Evolutionary conservation across 345 rosid genomes (phyloP).

Genomic region (Murraya paniculata): DNA sequence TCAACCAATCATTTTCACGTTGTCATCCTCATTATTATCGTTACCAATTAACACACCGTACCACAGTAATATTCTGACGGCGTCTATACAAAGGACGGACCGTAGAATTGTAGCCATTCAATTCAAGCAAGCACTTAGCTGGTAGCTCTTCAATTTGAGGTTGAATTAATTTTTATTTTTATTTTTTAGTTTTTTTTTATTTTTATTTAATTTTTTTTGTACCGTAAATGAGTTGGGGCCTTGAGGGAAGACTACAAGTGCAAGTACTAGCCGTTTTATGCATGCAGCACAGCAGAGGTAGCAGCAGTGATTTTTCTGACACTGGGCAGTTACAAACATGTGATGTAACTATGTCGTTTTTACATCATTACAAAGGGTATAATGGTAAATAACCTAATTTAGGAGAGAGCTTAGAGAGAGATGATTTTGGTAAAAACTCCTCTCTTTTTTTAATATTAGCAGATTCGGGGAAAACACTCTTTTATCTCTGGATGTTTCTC

Average conservation of each 20-base stretch:
- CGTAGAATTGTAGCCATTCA: not conserved
- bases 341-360: conserved; percentile 30
- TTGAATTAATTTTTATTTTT: not conserved
- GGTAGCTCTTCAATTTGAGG: not conserved
- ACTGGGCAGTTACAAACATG: conserved; percentile 21
- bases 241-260: conserved; percentile 22
- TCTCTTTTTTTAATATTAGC: too few relatives aligned
- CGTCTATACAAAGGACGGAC: not conserved
- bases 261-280: conserved; percentile 18
- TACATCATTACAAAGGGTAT: not conserved
- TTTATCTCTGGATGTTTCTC: too few relatives aligned
- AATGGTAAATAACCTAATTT: not conserved
- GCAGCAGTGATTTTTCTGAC: not conserved
- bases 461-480: too few relatives aligned
- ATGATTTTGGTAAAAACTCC: not conserved
- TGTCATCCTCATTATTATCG: not conserved
- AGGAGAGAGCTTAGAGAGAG: not conserved
- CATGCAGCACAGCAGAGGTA: conserved; percentile 11
- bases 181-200: too few relatives aligned
- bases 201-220: too few relatives aligned
- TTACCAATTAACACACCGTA: not conserved
- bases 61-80: not conserved
- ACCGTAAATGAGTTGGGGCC: not conserved
- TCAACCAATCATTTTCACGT: not conserved
- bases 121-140: not conserved